Percentiles rank a stretch among this genome's conserved stretches.
Evolutionary conservation across 345 rosid species (phyloP).

Genomic region (Brassica juncea): DNA sequence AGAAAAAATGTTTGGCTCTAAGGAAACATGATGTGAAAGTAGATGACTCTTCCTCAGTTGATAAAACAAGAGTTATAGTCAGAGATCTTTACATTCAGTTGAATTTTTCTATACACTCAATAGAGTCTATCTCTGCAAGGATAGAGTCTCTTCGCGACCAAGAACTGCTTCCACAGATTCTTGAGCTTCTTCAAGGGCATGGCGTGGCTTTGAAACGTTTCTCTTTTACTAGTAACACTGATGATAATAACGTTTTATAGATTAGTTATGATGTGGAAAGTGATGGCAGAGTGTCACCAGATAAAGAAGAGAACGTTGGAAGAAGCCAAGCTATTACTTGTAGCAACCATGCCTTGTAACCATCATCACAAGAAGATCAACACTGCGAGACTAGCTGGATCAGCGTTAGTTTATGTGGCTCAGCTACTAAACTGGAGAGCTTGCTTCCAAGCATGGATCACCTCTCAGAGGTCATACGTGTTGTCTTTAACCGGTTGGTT

Average conservation of each 20-base stretch:
- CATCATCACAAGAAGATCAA: slow-evolving; percentile 38
- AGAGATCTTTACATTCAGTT: slow-evolving; percentile 79
- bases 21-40: slow-evolving; percentile 81
- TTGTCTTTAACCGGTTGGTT: slow-evolving; percentile 80
- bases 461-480: slow-evolving; percentile 79
- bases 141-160: slow-evolving; percentile 88
- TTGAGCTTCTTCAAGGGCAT: slow-evolving; percentile 85
- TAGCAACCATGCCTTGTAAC: slow-evolving; percentile 58
- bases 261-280: slow-evolving; percentile 85
- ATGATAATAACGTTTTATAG: slow-evolving; percentile 42
- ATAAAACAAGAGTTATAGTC: slow-evolving; percentile 70
- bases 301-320: slow-evolving; percentile 74
- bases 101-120: slow-evolving; percentile 76
- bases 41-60: slow-evolving; percentile 57
- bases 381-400: slow-evolving; percentile 59
- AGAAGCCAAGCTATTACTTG: slow-evolving; percentile 79
- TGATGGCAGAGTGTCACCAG: slow-evolving; percentile 88
- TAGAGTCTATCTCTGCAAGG: slow-evolving; percentile 77
- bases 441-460: slow-evolving; percentile 80
- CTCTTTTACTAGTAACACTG: background rate
- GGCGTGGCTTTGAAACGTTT: slow-evolving; percentile 24
- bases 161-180: slow-evolving; percentile 90
- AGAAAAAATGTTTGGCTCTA: slow-evolving; percentile 68
- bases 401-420: slow-evolving; percentile 69
- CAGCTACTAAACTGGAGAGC: slow-evolving; percentile 84